Base-by-base conservation (phyloP, 106 monocot species). In the Apostasia shenzhenica region DNA sequence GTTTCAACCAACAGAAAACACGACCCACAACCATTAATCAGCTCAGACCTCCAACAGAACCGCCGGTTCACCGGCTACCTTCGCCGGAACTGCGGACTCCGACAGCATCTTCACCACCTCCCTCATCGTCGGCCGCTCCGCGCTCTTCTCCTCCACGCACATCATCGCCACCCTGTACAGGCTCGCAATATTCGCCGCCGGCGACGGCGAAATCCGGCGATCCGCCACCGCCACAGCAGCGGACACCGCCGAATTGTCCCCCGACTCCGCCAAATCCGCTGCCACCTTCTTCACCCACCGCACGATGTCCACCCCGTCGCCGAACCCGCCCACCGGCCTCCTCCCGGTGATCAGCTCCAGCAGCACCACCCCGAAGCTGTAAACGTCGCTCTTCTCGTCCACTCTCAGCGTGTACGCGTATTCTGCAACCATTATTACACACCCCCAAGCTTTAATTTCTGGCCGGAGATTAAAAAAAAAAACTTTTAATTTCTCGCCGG, bases 301-400 rank as follows among this genome's bases (percentile, higher is more conserved):
- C 9, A 95, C 95, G 51, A 95, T 86, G 82, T 95, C 95, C 0
- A 95, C 84, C 0, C 92, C 95, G 6, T 95, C 95, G 0, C 95
- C 95, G 55, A 95, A 92, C n/a, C 82, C 86, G 14, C 92, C 92
- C 3, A 95, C 89, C 0, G 95, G 95, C 61, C 86, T 70, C 13
- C 82, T 74, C 9, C 95, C 95, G 0, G 95, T 92, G 42, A 95
- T 70, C 64, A 95, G 83, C 76, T 95, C 94, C 69, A 95, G 73
- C n/a, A 95, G 94, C 40, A 95, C 91, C 45, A 95, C 95, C 0
- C 95, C 95, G 70, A 95, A 95, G 86, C 95, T 95, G 76, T 95
- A 95, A 38, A 95, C 91, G 59, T 95, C 95, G 70, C 88, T 95
- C 80, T 95, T 95, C 85, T 95, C 94, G 68, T 95, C 91, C 73